Conservation (phyloP, 345 rosid species). For the Melastoma malabathricum region DNA sequence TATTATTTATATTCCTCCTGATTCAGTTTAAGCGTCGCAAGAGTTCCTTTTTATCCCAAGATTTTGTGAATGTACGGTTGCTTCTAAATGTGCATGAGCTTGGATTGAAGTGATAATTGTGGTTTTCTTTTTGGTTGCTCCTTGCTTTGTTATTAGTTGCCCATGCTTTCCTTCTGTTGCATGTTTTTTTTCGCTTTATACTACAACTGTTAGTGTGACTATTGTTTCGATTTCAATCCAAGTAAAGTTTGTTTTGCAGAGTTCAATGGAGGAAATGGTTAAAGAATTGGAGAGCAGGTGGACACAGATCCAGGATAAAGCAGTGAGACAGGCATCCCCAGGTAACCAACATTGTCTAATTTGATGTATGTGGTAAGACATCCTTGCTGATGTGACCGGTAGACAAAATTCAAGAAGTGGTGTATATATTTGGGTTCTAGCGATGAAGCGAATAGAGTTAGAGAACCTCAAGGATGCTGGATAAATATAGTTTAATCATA, state of each 20-base stretch:
- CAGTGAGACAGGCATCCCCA: conserved; percentile 71
- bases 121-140: too few relatives aligned
- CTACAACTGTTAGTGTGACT: not conserved
- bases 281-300: conserved; percentile 61
- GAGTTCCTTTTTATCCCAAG: too few relatives aligned
- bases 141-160: not conserved
- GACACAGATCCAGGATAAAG: conserved; percentile 53
- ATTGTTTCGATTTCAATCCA: not conserved
- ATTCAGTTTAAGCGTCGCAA: too few relatives aligned
- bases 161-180: not conserved
- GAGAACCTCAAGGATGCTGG: not conserved
- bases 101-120: too few relatives aligned
- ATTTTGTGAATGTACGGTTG: too few relatives aligned
- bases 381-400: conserved; percentile 1
- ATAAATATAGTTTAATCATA: not conserved
- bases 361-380: not conserved
- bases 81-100: too few relatives aligned
- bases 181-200: not conserved
- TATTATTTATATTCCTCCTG: too few relatives aligned
- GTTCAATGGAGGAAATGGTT: conserved; percentile 57
- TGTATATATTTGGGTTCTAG: not conserved
- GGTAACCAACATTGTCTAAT: conserved; percentile 23
- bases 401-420: not conserved
- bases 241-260: conserved; percentile 26
- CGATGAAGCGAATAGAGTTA: not conserved